phyloP scores from a whole-genome alignment of 192 early-diverging fungal species.

The Rhizoclosmatium sp. region DNA sequence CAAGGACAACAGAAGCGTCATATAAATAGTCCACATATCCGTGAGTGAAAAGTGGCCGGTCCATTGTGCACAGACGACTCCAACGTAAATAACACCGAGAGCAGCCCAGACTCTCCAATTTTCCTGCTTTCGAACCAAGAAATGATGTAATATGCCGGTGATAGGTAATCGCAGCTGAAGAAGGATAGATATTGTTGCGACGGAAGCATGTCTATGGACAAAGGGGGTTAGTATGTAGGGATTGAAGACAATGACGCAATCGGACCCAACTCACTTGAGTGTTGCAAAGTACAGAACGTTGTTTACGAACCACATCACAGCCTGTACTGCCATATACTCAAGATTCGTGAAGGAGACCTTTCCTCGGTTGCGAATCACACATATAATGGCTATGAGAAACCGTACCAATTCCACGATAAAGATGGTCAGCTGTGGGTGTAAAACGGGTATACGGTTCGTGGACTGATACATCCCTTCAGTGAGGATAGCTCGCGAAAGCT shows the following conservation, averaged over 20 bases:
- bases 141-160: conserved; percentile 31
- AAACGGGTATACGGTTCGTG: neutral
- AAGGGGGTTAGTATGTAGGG: neutral
- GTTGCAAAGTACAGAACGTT: conserved; percentile 15
- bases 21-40: neutral
- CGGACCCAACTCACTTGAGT: neutral
- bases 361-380: neutral
- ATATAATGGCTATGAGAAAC: neutral
- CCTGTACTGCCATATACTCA: neutral
- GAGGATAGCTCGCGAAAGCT: conserved; percentile 16
- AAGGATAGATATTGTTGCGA: conserved; percentile 10
- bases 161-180: conserved; percentile 22
- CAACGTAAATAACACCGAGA: conserved; percentile 16
- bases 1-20: conserved; percentile 7
- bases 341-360: neutral
- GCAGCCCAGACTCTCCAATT: conserved; percentile 6
- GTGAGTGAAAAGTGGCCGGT: neutral
- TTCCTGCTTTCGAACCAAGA: conserved; percentile 7
- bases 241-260: neutral
- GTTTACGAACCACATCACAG: conserved; percentile 18
- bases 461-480: conserved; percentile 9
- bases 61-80: conserved; percentile 19
- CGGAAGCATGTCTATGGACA: conserved; percentile 8
- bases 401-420: conserved; percentile 3
- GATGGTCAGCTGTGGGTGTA: conserved; percentile 7